Percentiles rank a stretch among this genome's conserved stretches.
These are phyloP conservation scores for Euclidium syriacum DNA, from an alignment of 345 rosid genomes.

Conservation along the genomic window DNA sequence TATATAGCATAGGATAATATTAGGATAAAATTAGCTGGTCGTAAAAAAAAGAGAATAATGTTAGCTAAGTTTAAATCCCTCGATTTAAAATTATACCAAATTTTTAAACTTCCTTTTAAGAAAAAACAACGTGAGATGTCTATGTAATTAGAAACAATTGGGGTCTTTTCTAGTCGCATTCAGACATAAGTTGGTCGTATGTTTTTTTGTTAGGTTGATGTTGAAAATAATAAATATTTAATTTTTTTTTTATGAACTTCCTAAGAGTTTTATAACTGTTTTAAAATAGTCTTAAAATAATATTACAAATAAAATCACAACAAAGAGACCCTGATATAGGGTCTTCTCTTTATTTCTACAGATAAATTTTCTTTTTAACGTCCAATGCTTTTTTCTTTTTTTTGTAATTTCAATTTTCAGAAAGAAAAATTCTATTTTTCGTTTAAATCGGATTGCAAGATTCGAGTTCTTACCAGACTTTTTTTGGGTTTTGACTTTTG, in stretches of 20 bases:
- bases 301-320: background rate
- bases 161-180: slow-evolving; percentile 22
- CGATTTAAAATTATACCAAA: background rate
- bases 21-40: too few relatives aligned
- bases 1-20: too few relatives aligned
- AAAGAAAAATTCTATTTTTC: too few relatives aligned
- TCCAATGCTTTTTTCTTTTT: too few relatives aligned
- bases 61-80: background rate
- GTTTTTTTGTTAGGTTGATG: slow-evolving; percentile 2
- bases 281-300: background rate
- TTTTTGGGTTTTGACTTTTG: too few relatives aligned
- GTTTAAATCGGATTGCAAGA: too few relatives aligned
- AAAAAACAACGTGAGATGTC: slow-evolving; percentile 26
- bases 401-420: too few relatives aligned
- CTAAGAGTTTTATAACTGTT: slow-evolving; percentile 2
- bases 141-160: slow-evolving; percentile 21
- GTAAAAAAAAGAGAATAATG: too few relatives aligned
- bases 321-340: too few relatives aligned
- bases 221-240: background rate
- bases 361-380: too few relatives aligned
- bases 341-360: too few relatives aligned
- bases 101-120: background rate
- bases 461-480: too few relatives aligned
- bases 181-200: background rate
- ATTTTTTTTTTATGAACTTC: background rate